Evolutionary conservation across 2,329 filamentous ascomycete species (phyloP).

Genomic region (Botrytis fragariae): DNA sequence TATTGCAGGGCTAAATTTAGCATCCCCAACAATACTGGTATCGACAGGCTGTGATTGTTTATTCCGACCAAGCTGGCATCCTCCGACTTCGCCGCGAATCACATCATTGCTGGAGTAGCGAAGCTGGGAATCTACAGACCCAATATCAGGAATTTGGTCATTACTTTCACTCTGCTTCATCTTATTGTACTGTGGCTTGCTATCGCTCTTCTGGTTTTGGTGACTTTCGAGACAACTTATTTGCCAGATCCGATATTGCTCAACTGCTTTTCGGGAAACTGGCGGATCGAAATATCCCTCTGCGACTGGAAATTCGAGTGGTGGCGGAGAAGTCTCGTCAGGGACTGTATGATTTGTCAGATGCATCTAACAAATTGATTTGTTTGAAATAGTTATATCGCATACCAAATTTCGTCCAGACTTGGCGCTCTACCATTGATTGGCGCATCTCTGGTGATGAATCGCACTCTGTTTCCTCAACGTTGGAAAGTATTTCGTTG

Average conservation of each 20-base stretch:
- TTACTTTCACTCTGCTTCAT: background rate
- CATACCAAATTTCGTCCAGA: background rate
- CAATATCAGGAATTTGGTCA: background rate
- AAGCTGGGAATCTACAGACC: background rate
- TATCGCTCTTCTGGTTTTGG: background rate
- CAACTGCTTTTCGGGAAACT: background rate
- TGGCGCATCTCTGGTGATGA: background rate
- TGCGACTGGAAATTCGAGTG: background rate
- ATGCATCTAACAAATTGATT: background rate
- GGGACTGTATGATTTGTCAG: background rate
- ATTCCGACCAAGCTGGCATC: background rate
- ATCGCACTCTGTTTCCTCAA: background rate
- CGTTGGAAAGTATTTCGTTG: background rate
- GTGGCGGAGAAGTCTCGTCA: background rate
- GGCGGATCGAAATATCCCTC: background rate
- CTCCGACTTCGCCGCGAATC: background rate
- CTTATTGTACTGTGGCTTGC: background rate
- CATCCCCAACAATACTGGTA: too few relatives aligned
- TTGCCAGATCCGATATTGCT: background rate
- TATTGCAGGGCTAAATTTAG: too few relatives aligned
- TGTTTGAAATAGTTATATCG: background rate
- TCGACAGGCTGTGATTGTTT: background rate
- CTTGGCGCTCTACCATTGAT: background rate
- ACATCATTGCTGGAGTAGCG: background rate
- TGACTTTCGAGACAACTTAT: background rate